Evolutionary conservation across 345 rosid genomes (phyloP), one percentile per base, ranked within the genome.

Genomic region (Pugionium dolabratum): DNA sequence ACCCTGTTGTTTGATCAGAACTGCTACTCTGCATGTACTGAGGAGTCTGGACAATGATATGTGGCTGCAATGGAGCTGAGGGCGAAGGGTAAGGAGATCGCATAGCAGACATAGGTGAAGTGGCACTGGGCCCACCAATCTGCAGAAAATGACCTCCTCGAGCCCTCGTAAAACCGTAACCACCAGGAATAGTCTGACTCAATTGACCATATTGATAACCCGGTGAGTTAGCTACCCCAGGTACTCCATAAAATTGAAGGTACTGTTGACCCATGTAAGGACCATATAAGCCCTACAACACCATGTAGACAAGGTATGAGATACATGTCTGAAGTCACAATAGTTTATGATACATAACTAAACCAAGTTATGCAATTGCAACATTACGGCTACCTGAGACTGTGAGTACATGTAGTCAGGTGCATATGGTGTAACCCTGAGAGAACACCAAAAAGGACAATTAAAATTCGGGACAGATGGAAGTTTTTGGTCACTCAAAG

Each of bases 1-100:
- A 93, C 85, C 90, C 94, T 53, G 88, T 64, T 71, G 88, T 80
- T 73, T 84, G 96, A 79, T 86, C 96, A 75, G 98, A 88, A 85
- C 86, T 70, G 42, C 90, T 80, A 71, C 89, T 90, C 62, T 83
- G 98, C 79, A 82, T 76, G 53, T 75, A 85, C 78, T 85, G 91
- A 68, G 97, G 90, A 72, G 85, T 82, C 69, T 87, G 83, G 50
- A 93, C 85, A 45, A 83, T 82, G 69, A 88, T 74, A 40, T 80
- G 97, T 53, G 85, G 79, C 62, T 84, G 97, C 47, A 72, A 78
- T 70, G 87, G 83, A 74, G 84, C 41, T 7, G 60, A 66, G 83
- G 90, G 90, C 4, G 87, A 62, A 52, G 88, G 87, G 81, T 86
- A 86, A 7, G 92, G 84, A 63, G 90, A 76, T 76, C 88, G 97